Evolutionary conservation across 805 yeast species (phyloP).

Genomic region (Saturnispora dispora): DNA sequence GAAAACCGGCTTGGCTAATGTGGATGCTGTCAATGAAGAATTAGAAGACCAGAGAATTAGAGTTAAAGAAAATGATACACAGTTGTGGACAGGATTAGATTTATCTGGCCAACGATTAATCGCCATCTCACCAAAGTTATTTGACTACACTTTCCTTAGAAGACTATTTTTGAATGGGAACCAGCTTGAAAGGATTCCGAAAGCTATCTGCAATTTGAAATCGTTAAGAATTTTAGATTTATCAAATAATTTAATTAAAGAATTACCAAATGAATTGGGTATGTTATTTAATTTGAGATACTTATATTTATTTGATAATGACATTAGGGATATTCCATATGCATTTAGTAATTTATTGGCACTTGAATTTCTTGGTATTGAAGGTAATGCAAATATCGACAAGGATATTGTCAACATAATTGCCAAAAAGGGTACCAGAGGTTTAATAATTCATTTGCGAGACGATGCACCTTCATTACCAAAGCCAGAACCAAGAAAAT

Average conservation of each 20-base stretch:
- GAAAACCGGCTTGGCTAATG: slow-evolving; percentile 22
- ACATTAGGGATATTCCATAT: slow-evolving; percentile 63
- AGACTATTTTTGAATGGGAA: slow-evolving; percentile 84
- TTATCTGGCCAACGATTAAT: slow-evolving; percentile 81
- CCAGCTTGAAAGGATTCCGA: slow-evolving; percentile 59
- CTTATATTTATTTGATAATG: slow-evolving; percentile 81
- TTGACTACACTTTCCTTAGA: slow-evolving; percentile 76
- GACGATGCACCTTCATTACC: slow-evolving; percentile 67
- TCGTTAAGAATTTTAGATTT: slow-evolving; percentile 78
- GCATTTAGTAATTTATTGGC: slow-evolving; percentile 82
- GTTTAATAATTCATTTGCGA: slow-evolving; percentile 68
- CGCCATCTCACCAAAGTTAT: slow-evolving; percentile 60
- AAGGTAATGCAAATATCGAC: slow-evolving; percentile 77
- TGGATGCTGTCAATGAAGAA: slow-evolving; percentile 42
- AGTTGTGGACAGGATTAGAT: slow-evolving; percentile 92
- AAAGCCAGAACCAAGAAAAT: slow-evolving; percentile 67
- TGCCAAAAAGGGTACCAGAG: slow-evolving; percentile 77
- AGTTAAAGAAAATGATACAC: slow-evolving; percentile 53
- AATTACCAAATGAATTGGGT: slow-evolving; percentile 81
- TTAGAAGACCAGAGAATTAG: slow-evolving; percentile 59
- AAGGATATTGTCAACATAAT: slow-evolving; percentile 53
- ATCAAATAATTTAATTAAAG: slow-evolving; percentile 62
- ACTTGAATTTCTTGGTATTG: slow-evolving; percentile 80
- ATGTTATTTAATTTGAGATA: slow-evolving; percentile 70
- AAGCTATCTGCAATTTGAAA: slow-evolving; percentile 54